A percentile compares a stretch with the other conserved stretches of the same genome.
Evolutionary conservation across 108 stramenopile species (phyloP).

Genomic region (Conticribra weissflogii): DNA sequence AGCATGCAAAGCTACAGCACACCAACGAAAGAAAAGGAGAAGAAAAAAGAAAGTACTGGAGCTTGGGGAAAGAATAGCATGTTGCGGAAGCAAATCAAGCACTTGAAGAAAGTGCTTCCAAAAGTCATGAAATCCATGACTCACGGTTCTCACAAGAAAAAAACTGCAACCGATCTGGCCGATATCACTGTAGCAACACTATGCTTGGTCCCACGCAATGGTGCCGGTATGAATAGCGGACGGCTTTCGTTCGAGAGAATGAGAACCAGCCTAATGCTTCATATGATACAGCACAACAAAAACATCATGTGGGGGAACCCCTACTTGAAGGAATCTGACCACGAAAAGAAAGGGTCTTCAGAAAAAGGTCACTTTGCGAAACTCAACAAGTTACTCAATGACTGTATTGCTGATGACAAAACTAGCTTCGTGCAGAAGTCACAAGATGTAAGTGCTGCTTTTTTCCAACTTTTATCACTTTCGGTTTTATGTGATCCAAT

Average conservation of each 20-base stretch:
- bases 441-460: conserved; percentile 20
- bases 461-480: too few relatives aligned
- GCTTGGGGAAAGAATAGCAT: conserved; percentile 15
- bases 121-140: conserved; percentile 32
- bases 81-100: conserved; percentile 36
- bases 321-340: conserved; percentile 6
- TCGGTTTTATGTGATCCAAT: background rate
- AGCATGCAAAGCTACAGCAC: conserved; percentile 3
- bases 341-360: conserved; percentile 16
- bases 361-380: conserved; percentile 24
- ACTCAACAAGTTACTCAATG: conserved; percentile 24
- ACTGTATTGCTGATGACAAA: conserved; percentile 32
- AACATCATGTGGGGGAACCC: conserved; percentile 23
- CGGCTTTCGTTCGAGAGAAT: conserved; percentile 44
- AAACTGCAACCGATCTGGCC: conserved; percentile 26
- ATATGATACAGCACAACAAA: conserved; percentile 43
- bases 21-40: conserved; percentile 3
- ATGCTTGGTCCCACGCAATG: conserved; percentile 39
- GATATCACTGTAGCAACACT: conserved; percentile 46
- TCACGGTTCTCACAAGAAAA: conserved; percentile 1
- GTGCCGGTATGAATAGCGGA: conserved; percentile 37
- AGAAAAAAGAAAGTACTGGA: conserved; percentile 10
- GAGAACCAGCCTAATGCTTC: conserved; percentile 48
- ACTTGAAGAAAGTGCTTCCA: conserved; percentile 36
- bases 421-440: conserved; percentile 40